These are phyloP conservation scores for Cylindrodendrum hubeiense DNA, from an alignment of 2,329 filamentous ascomycete species.

Conservation along the genomic window DNA sequence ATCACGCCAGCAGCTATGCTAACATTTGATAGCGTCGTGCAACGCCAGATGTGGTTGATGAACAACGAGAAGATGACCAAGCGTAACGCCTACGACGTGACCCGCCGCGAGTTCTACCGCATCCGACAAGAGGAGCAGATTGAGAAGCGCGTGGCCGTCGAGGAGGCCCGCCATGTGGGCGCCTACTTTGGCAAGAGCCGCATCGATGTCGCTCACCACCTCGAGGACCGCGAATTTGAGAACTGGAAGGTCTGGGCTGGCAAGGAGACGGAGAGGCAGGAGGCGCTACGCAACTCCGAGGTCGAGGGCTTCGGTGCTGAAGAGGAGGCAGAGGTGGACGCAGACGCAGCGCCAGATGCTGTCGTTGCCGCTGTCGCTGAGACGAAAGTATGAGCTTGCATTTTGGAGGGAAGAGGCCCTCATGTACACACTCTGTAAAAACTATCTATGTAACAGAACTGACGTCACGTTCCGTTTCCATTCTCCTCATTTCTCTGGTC, in stretches of 20 bases:
- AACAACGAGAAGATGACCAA: constrained; percentile 71
- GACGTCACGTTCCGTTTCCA: background rate
- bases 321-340: constrained; percentile 43
- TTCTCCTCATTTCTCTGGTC: constrained; percentile 26
- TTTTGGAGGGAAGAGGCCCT: constrained; percentile 7
- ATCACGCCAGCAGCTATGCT: constrained; percentile 35
- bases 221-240: constrained; percentile 86
- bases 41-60: constrained; percentile 91
- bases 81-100: constrained; percentile 83
- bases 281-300: constrained; percentile 55
- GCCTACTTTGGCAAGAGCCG: constrained; percentile 87
- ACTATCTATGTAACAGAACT: constrained; percentile 34
- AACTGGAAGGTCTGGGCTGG: constrained; percentile 86
- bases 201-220: constrained; percentile 81
- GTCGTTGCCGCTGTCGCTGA: background rate
- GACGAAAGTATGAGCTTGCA: constrained; percentile 26
- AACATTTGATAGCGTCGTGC: constrained; percentile 79
- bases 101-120: constrained; percentile 90
- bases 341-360: constrained; percentile 31
- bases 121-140: constrained; percentile 86
- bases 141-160: constrained; percentile 82
- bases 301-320: constrained; percentile 59
- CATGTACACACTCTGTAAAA: constrained; percentile 40
- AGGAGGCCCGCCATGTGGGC: constrained; percentile 88
- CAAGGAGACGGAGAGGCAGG: constrained; percentile 57